These are phyloP conservation scores for Tulasnella calospora DNA, from an alignment of 768 basidiomycete genomes.

Conservation along the genomic window DNA sequence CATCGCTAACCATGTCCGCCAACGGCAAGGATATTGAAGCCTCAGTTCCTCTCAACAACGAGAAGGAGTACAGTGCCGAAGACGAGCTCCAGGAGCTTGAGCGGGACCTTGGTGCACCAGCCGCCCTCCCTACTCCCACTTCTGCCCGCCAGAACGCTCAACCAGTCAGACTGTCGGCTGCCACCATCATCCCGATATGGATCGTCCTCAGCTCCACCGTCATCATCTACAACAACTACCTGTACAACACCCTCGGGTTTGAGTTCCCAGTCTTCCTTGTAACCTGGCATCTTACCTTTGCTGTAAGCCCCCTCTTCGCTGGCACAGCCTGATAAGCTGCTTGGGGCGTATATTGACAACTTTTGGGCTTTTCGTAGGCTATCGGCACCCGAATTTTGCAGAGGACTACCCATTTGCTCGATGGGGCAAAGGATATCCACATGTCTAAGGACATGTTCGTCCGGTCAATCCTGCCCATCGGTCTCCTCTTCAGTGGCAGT, in stretches of 20 bases:
- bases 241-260: slow-evolving; percentile 79
- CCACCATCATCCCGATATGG: slow-evolving; percentile 85
- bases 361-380: slow-evolving; percentile 41
- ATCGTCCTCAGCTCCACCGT: slow-evolving; percentile 82
- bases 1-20: slow-evolving; percentile 15
- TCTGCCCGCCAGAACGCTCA: slow-evolving; percentile 21
- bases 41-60: slow-evolving; percentile 25
- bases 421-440: slow-evolving; percentile 70
- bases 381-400: slow-evolving; percentile 82
- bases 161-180: slow-evolving; percentile 39
- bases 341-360: not conserved
- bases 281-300: slow-evolving; percentile 73
- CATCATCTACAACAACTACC: slow-evolving; percentile 93
- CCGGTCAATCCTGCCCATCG: slow-evolving; percentile 87
- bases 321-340: slow-evolving; percentile 31
- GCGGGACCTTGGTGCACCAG: slow-evolving; percentile 24
- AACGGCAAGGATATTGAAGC: slow-evolving; percentile 27
- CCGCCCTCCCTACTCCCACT: not conserved
- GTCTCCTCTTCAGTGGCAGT: slow-evolving; percentile 86
- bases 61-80: slow-evolving; percentile 20
- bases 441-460: slow-evolving; percentile 76
- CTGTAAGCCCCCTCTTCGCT: slow-evolving; percentile 43
- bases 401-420: slow-evolving; percentile 73
- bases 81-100: slow-evolving; percentile 31
- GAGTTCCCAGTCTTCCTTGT: slow-evolving; percentile 89